Evolutionary conservation across 2,329 filamentous ascomycete species (phyloP).

Genomic region (Talaromyces sp.): DNA sequence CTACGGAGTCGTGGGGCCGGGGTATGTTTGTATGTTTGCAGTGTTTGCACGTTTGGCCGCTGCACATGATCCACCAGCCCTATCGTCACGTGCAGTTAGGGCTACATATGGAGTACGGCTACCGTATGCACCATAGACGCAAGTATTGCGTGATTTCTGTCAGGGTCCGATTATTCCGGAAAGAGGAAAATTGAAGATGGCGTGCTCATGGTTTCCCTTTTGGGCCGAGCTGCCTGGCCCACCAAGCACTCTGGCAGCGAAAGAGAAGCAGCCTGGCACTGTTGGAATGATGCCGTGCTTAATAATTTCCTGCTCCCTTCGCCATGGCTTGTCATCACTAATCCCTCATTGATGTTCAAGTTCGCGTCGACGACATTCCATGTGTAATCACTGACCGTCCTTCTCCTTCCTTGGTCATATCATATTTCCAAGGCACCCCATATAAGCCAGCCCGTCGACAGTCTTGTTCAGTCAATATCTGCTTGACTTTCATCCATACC

Average conservation of each 20-base stretch:
- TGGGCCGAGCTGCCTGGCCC: neutral
- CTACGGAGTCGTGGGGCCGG: neutral
- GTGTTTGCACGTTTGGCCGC: neutral
- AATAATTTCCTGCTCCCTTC: constrained; percentile 10
- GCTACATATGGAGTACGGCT: constrained; percentile 17
- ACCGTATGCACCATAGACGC: constrained; percentile 23
- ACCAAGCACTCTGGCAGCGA: constrained; percentile 7
- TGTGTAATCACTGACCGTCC: neutral
- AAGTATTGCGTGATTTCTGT: constrained; percentile 42
- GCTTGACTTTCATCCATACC: neutral
- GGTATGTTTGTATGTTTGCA: constrained; percentile 14
- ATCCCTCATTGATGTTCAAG: neutral
- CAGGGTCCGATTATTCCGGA: constrained; percentile 14
- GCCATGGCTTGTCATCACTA: constrained; percentile 2
- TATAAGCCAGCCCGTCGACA: neutral
- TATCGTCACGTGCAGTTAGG: constrained; percentile 10
- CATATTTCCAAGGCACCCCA: neutral
- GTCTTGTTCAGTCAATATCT: neutral
- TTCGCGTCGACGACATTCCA: neutral
- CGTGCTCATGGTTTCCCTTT: constrained; percentile 18
- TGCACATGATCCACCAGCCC: neutral
- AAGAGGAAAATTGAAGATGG: constrained; percentile 25
- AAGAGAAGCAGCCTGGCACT: neutral
- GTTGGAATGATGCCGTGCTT: constrained; percentile 15
- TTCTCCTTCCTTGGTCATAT: neutral